Base-by-base conservation (phyloP, 1,139 yeast genomes). In the Pichia sp. region DNA sequence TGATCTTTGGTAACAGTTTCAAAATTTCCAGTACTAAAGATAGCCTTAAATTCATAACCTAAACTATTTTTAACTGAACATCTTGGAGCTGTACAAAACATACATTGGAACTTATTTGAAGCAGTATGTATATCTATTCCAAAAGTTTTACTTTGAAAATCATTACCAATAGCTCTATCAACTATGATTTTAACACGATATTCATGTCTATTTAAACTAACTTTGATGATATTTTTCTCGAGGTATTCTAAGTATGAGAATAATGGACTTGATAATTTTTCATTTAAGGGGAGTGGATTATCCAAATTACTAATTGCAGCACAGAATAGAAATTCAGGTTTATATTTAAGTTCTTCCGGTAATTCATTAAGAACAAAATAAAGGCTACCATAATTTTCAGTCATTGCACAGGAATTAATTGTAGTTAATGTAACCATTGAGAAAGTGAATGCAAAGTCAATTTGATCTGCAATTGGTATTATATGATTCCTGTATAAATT, bases 401-500 rank as follows among this genome's bases (percentile, higher is more conserved):
- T 26, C 3, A 35, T 28, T 5, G 21, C 1, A 18, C 34, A 34
- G 14, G 10, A 5, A n/a, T 15, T 25, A 14, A 3, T 7, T 4
- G 25, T 33, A 6, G 25, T 21, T 8, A 38, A 33, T 3, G 41
- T 30, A 15, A 39, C 17, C 21, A 44, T 15, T n/a, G 45, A 38
- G 9, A 44, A 41, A 6, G 47, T 44, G 9, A 44, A 41, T 2
- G 34, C 38, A 34, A 44, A 44, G 39, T 44, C 47, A n/a, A 44
- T 15, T 15, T 38, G 34, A 20, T 15, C 26, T 8, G 17, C 15
- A 34, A 25, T 30, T 7, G 31, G 21, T n/a, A 8, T 12, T 5
- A 38, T 23, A 2, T 25, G 1, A 4, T 44, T 38, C 5, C 31
- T 31, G 25, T 44, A 44, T 15, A 44, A 20, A 4, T 28, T 23